Base-by-base conservation (phyloP, 1,139 yeast species). In the Protomyces inouyei region DNA sequence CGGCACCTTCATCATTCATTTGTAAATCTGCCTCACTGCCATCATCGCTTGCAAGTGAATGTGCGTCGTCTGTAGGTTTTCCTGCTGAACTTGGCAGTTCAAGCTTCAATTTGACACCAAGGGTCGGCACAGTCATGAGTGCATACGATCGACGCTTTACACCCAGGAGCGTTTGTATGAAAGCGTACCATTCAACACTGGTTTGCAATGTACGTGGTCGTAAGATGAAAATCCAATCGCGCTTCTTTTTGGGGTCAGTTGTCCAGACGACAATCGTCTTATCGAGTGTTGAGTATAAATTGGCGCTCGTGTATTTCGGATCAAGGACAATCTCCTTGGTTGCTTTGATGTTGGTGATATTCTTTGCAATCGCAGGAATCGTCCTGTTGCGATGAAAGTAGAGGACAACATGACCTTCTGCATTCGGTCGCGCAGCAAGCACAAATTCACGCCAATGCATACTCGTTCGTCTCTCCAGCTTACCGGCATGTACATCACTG, bases 371-470 rank as follows among this genome's bases (percentile, higher is more conserved):
- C 32, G 69, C 69, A 35, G 78, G 73, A n/a, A 81, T 76, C 16
- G 77, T 76, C 54, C 83, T 75, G 1, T 77, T 73, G 36, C 81
- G 82, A 73, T 84, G 86, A 66, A 90, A 82, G 70, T 88, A 92
- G 1, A 89, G 69, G 1, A 78, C 73, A 1, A 88, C 72, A 0
- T 91, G 88, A 8, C 76, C 75, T 1, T 74, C 76, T 0, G 71
- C 56, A 63, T 65, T 79, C 75, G 32, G 82, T 83, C 0, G 87
- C 82, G 52, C 83, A 82, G 93, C 76, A 0, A 86, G 85, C 40
- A 83, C 75, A 71, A 83, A 87, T 72, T 90, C 96, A 66, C 81
- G 82, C 93, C 96, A 89, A 55, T 89, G 76, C 66, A 87, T 90
- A n/a, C 79, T 68, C 1, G 87, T 79, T 59, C 85, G 75, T 0